Percentiles rank a stretch among this genome's conserved stretches.
Conservation (phyloP, 805 yeast species). For the Candida montana region DNA sequence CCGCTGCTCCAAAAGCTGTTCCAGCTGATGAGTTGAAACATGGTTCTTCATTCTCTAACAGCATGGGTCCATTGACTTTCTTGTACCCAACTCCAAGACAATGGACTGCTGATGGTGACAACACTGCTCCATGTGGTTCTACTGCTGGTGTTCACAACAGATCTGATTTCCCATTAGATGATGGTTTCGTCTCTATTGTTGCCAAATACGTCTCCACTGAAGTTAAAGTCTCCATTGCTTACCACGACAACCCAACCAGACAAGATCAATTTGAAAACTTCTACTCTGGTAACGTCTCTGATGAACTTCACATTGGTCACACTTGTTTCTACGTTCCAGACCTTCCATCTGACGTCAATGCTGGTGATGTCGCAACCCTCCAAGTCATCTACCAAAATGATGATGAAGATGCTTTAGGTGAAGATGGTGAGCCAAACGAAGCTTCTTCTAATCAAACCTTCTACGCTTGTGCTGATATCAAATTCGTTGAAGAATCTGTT, state of each 20-base stretch:
- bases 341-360: conserved; percentile 30
- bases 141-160: conserved; percentile 32
- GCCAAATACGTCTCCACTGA: conserved; percentile 38
- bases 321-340: conserved; percentile 43
- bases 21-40: conserved; percentile 21
- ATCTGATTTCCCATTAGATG: conserved; percentile 41
- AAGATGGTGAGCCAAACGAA: conserved; percentile 31
- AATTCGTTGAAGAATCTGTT: conserved; percentile 38
- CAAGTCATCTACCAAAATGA: conserved; percentile 38
- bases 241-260: conserved; percentile 33
- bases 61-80: conserved; percentile 27
- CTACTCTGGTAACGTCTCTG: conserved; percentile 34
- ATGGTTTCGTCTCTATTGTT: conserved; percentile 41
- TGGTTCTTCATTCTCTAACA: conserved; percentile 22
- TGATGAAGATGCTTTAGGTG: conserved; percentile 18
- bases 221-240: conserved; percentile 36
- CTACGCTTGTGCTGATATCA: conserved; percentile 41
- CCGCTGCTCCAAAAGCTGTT: conserved; percentile 20
- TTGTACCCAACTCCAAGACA: conserved; percentile 39
- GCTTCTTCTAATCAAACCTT: conserved; percentile 34
- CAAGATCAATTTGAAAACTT: conserved; percentile 36
- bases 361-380: conserved; percentile 40
- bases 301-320: conserved; percentile 39
- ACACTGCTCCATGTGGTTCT: conserved; percentile 43
- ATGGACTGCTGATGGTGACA: conserved; percentile 42